Evolutionary conservation across 805 yeast species (phyloP), one percentile per base, ranked within the genome.

Genomic region (Candida krabiensis): DNA sequence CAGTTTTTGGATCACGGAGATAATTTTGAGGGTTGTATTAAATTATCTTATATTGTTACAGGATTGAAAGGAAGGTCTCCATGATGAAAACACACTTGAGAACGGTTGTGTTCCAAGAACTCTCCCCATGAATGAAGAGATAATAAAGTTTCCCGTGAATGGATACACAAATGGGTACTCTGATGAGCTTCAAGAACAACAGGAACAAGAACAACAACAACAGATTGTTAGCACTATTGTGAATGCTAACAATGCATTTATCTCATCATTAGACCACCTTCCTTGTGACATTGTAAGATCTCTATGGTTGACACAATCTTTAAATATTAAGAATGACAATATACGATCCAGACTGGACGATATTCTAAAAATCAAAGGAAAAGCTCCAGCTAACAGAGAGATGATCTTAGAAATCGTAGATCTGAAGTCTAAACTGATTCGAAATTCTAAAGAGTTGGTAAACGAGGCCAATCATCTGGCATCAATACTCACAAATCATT

Each of bases 231-330:
- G 54, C 31, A 53, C 61, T 0, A 51, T 61, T 14, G 45, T 53
- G n/a, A 53, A 54, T 22, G 61, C 61, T 1, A 55, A 55, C 27
- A 61, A 61, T 40, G 63, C 63, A 14, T 61, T 63, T 37, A 60
- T 63, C 9, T 63, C 66, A 6, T 59, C 62, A 9, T 46, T 65
- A 36, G 70, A 65, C 39, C 70, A 65, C 40, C 37, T 65, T 12
- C 70, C 70, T 1, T 65, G 70, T 41, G 70, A 65, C 36, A 44
- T 65, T 7, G 64, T 61, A 15, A 42, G 67, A 28, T 60, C 64
- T 3, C 38, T 65, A 31, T 65, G 70, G 69, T 25, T 65, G 8
- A 54, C 61, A 4, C 70, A 65, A 40, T 53, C 56, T 13, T 43
- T 65, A 28, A 49, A 56, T 19, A 33, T 64, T 19, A 44, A 50